These are phyloP conservation scores for Cymbopogon citratus DNA, from an alignment of 176 grass and related monocot species.

Conservation along the genomic window DNA sequence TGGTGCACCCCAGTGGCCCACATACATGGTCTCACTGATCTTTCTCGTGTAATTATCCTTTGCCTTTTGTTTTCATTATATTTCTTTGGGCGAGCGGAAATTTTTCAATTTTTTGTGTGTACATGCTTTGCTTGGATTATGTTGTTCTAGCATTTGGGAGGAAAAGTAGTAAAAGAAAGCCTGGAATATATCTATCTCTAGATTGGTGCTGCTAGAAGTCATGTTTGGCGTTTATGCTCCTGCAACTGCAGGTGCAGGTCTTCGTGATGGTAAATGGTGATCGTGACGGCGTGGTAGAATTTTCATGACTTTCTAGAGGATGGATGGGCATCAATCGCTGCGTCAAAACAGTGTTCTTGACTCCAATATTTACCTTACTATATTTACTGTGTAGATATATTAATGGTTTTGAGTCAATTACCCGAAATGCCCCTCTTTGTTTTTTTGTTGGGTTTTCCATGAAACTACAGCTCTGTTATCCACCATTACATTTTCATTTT, in stretches of 20 bases:
- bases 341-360: background rate
- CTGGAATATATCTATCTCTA: background rate
- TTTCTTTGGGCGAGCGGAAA: background rate
- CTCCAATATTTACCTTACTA: background rate
- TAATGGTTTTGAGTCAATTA: background rate
- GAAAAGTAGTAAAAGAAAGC: background rate
- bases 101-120: background rate
- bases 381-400: background rate
- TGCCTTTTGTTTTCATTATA: background rate
- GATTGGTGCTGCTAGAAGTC: background rate
- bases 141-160: background rate
- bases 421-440: background rate
- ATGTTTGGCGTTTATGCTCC: background rate
- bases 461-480: background rate
- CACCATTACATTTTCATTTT: background rate
- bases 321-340: background rate
- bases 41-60: background rate
- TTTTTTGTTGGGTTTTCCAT: background rate
- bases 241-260: slow-evolving; percentile 2
- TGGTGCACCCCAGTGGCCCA: background rate
- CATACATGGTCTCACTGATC: background rate
- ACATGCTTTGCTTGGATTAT: background rate
- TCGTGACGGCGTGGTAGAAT: slow-evolving; percentile 5
- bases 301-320: slow-evolving; percentile 33
- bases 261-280: slow-evolving; percentile 10